Percentiles rank a stretch among this genome's conserved stretches.
phyloP scores from a whole-genome alignment of 1,139 yeast genomes.

The Pichia sp. region DNA sequence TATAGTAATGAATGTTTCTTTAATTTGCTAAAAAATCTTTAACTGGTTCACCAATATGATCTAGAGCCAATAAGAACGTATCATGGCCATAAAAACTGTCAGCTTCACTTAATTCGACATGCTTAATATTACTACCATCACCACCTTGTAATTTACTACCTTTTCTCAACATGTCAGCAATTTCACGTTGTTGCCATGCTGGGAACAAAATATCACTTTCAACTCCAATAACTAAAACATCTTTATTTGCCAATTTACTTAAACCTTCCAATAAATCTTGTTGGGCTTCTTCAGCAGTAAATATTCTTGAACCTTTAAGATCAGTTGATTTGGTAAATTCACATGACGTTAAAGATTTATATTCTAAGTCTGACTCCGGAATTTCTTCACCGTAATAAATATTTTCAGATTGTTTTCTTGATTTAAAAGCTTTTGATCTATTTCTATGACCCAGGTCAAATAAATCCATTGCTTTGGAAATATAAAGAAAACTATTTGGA shows the following conservation, averaged over 20 bases:
- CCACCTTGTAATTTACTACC: conserved; percentile 32
- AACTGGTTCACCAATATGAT: conserved; percentile 76
- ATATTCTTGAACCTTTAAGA: conserved; percentile 37
- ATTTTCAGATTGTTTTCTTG: conserved; percentile 36
- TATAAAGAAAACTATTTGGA: conserved; percentile 80
- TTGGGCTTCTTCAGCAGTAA: conserved; percentile 47
- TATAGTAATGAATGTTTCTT: too few species aligned
- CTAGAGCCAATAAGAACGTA: conserved; percentile 73
- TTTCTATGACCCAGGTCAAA: conserved; percentile 67
- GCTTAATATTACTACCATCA: conserved; percentile 40
- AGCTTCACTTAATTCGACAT: conserved; percentile 70
- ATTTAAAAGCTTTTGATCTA: conserved; percentile 38
- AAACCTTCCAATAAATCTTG: conserved; percentile 64
- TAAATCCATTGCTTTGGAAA: conserved; percentile 91
- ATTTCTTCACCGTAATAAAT: conserved; percentile 27
- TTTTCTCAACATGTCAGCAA: conserved; percentile 52
- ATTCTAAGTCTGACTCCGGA: conserved; percentile 24
- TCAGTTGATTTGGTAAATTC: conserved; percentile 47
- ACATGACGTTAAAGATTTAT: conserved; percentile 25
- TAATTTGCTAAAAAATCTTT: conserved; percentile 42
- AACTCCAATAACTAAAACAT: conserved; percentile 78
- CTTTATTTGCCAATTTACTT: conserved; percentile 53
- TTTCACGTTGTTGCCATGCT: conserved; percentile 89
- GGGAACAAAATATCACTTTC: conserved; percentile 90
- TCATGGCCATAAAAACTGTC: conserved; percentile 85